These are phyloP conservation scores for Seminavis robusta DNA, from an alignment of 108 stramenopile genomes.

Conservation along the genomic window DNA sequence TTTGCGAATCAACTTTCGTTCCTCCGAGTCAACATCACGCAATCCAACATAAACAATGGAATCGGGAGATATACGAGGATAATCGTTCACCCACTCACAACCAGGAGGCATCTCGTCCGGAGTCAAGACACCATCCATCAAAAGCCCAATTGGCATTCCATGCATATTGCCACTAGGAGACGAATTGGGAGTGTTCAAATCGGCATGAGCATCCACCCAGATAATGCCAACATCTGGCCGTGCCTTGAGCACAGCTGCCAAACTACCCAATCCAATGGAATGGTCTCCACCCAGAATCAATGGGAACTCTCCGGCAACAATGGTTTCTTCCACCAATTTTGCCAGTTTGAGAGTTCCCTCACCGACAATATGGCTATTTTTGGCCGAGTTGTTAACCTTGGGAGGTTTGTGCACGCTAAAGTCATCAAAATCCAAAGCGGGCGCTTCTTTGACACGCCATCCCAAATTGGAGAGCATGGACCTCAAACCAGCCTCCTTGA, in stretches of 20 bases:
- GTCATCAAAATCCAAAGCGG: slow-evolving; percentile 67
- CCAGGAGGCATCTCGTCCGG: slow-evolving; percentile 48
- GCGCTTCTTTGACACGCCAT: slow-evolving; percentile 81
- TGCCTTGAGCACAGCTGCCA: slow-evolving; percentile 85
- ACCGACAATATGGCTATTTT: slow-evolving; percentile 61
- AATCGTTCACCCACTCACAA: slow-evolving; percentile 80
- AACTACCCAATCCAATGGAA: slow-evolving; percentile 89
- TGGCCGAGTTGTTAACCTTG: slow-evolving; percentile 44
- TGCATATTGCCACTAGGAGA: slow-evolving; percentile 98
- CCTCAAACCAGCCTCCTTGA: slow-evolving; percentile 68
- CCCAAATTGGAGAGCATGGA: slow-evolving; percentile 68
- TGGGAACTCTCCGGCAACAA: slow-evolving; percentile 70
- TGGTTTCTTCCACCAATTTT: slow-evolving; percentile 55
- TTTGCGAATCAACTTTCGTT: slow-evolving; percentile 75
- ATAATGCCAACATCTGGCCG: slow-evolving; percentile 91
- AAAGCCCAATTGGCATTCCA: slow-evolving; percentile 96
- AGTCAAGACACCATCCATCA: slow-evolving; percentile 69
- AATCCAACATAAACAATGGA: slow-evolving; percentile 96
- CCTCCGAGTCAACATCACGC: slow-evolving; percentile 91
- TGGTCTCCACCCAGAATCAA: slow-evolving; percentile 98
- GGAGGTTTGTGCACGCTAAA: not conserved
- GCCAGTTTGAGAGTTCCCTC: slow-evolving; percentile 41
- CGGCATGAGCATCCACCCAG: slow-evolving; percentile 99
- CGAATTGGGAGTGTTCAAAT: slow-evolving; percentile 92
- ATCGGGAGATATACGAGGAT: slow-evolving; percentile 60